Percentiles rank a stretch among this genome's conserved stretches.
Evolutionary conservation across 805 yeast genomes (phyloP).

Genomic region (Ogataea pini): DNA sequence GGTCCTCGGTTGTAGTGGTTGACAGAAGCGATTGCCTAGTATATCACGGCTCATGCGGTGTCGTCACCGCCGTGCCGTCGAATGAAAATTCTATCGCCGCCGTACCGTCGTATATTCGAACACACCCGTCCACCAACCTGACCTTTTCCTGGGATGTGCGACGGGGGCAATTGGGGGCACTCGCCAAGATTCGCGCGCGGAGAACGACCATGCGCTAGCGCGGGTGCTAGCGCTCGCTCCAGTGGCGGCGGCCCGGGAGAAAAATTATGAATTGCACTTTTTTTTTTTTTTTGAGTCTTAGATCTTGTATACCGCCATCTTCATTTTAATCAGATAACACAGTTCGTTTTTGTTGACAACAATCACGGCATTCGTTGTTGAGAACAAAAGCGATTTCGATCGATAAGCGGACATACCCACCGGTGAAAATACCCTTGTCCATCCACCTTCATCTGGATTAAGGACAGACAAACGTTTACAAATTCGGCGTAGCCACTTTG

Average conservation of each 20-base stretch:
- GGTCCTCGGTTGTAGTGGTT: too few relatives aligned
- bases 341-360: background rate
- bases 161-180: background rate
- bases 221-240: background rate
- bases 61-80: too few relatives aligned
- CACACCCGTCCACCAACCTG: background rate
- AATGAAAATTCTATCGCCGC: too few relatives aligned
- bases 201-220: background rate
- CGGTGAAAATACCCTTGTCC: slow-evolving; percentile 3
- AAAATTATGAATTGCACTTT: slow-evolving; percentile 4
- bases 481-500: background rate
- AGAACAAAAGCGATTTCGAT: slow-evolving; percentile 4
- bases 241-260: slow-evolving; percentile 8
- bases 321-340: slow-evolving; percentile 8
- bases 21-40: too few relatives aligned
- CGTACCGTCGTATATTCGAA: background rate
- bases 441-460: background rate
- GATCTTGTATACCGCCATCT: slow-evolving; percentile 20
- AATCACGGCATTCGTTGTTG: background rate
- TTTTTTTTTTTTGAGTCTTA: slow-evolving; percentile 5
- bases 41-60: too few relatives aligned
- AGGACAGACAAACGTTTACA: background rate
- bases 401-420: slow-evolving; percentile 6
- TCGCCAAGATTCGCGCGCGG: background rate
- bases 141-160: background rate